Conservation (phyloP, 169 alveolate species). For the Plasmodium blacklocki region DNA sequence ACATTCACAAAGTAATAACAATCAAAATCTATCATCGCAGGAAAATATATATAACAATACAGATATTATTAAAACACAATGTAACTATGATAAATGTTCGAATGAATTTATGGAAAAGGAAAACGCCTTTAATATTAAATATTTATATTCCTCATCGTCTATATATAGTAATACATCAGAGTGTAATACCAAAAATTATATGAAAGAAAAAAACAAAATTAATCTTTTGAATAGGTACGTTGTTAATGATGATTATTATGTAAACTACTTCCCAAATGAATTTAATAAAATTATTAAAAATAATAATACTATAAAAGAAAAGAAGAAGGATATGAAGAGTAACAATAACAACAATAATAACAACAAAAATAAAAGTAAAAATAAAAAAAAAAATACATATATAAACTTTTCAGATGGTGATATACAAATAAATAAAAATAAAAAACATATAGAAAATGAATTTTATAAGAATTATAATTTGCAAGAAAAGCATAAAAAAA, state of each 20-base stretch:
- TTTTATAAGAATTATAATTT: too few relatives aligned
- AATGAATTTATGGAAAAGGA: background rate
- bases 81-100: too few relatives aligned
- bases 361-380: background rate
- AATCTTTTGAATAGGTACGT: background rate
- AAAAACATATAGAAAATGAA: background rate
- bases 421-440: background rate
- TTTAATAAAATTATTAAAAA: too few relatives aligned
- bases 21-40: too few relatives aligned
- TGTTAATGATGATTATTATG: background rate
- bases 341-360: too few relatives aligned
- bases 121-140: background rate
- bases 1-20: background rate
- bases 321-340: too few relatives aligned
- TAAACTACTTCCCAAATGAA: background rate
- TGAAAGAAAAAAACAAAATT: background rate
- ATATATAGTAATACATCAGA: background rate
- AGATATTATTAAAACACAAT: too few relatives aligned
- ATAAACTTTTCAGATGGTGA: background rate
- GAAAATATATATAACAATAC: too few relatives aligned
- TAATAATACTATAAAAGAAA: too few relatives aligned
- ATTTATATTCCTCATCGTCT: conserved; percentile 1
- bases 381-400: background rate
- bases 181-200: background rate
- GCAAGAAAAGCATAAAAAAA: background rate